Percentiles rank a stretch among this genome's conserved stretches.
Evolutionary conservation across 352 stramenopile genomes (phyloP).

Genomic region (Pythium sukuiense): DNA sequence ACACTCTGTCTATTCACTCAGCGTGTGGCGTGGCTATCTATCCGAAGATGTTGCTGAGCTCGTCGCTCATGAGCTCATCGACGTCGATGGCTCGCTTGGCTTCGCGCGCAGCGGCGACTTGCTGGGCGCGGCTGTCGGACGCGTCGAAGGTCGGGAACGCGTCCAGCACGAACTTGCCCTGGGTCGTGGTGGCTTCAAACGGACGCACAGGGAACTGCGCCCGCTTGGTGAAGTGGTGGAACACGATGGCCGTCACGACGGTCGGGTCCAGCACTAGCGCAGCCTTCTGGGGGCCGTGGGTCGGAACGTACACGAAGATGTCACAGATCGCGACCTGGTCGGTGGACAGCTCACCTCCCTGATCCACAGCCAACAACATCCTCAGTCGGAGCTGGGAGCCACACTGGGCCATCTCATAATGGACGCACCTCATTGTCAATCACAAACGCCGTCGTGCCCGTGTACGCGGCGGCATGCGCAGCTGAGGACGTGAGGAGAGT

Average conservation of each 20-base stretch:
- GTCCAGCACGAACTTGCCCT: slow-evolving; percentile 80
- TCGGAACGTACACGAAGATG: slow-evolving; percentile 58
- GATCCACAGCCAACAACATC: neutral
- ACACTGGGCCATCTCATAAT: neutral
- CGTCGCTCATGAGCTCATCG: slow-evolving; percentile 38
- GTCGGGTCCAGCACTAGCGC: slow-evolving; percentile 56
- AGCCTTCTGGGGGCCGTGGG: slow-evolving; percentile 43
- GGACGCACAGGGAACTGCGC: slow-evolving; percentile 55
- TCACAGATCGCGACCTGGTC: slow-evolving; percentile 71
- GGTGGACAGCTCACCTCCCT: slow-evolving; percentile 40
- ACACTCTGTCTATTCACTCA: neutral
- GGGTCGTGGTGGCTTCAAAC: slow-evolving; percentile 62
- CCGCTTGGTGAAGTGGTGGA: slow-evolving; percentile 70
- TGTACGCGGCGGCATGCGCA: slow-evolving; percentile 46
- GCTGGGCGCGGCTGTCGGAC: slow-evolving; percentile 17
- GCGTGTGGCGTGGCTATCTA: neutral
- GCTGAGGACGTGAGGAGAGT: slow-evolving; percentile 27
- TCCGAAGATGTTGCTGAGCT: slow-evolving; percentile 38
- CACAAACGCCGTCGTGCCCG: slow-evolving; percentile 66
- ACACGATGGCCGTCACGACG: slow-evolving; percentile 58
- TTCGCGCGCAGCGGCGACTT: slow-evolving; percentile 44
- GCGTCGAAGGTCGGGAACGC: slow-evolving; percentile 49
- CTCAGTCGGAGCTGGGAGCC: neutral
- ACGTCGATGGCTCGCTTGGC: slow-evolving; percentile 42
- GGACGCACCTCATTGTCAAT: slow-evolving; percentile 66